phyloP scores from a whole-genome alignment of 2,329 filamentous ascomycete genomes.

The Colletotrichum lini region DNA sequence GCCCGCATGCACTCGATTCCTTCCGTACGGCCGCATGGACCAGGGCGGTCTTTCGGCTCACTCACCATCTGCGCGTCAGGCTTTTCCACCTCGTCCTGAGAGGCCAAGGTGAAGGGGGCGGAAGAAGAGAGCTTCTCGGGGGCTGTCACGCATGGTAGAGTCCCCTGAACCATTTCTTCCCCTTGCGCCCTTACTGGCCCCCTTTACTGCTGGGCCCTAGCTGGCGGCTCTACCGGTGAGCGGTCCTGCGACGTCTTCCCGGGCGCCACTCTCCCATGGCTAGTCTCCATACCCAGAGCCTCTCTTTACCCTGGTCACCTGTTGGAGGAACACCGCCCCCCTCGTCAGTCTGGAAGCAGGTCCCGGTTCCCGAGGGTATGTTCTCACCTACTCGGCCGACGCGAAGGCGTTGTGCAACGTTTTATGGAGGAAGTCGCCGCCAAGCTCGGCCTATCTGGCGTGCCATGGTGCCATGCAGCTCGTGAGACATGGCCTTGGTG shows the following conservation, averaged over 20 bases:
- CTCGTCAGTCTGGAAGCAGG: neutral
- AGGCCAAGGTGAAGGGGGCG: neutral
- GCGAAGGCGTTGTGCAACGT: conserved; percentile 6
- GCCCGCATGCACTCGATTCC: conserved; percentile 22
- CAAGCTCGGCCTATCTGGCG: conserved; percentile 23
- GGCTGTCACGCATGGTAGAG: neutral
- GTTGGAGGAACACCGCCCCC: conserved; percentile 1
- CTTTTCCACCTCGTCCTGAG: conserved; percentile 20
- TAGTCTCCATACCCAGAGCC: conserved; percentile 2
- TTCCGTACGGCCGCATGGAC: conserved; percentile 39
- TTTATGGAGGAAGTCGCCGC: conserved; percentile 3
- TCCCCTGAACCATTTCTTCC: neutral
- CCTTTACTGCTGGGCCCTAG: conserved; percentile 15
- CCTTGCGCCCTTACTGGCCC: neutral
- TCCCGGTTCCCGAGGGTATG: neutral
- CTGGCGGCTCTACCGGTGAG: conserved; percentile 17
- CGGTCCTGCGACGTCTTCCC: conserved; percentile 20
- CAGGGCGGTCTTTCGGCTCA: neutral
- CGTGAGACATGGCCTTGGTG: conserved; percentile 32
- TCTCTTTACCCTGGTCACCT: conserved; percentile 7
- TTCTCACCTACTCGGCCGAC: conserved; percentile 34
- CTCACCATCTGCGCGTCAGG: conserved; percentile 27
- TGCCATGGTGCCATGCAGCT: conserved; percentile 24
- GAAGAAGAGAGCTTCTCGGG: neutral
- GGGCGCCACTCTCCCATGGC: conserved; percentile 12